Base-by-base conservation (phyloP, 495 filamentous ascomycete genomes). In the Lepidopterella palustris region DNA sequence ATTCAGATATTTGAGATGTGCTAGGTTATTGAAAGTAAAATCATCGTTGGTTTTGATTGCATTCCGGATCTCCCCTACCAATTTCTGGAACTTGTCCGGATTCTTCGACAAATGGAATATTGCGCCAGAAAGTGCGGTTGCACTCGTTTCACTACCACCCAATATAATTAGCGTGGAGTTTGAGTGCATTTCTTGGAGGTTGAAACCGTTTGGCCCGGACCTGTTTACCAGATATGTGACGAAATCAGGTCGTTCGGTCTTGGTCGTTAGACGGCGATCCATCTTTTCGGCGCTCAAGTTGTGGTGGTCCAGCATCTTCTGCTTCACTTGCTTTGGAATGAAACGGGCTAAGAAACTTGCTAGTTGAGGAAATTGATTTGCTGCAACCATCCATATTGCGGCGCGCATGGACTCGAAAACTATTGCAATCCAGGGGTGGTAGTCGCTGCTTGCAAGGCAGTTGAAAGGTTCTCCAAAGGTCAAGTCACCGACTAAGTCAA, bases 161-260 rank as follows among this genome's bases (percentile, higher is more conserved):
- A 50, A 10, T 45, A 63, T 61, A 25, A 67, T 55, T 1, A 58
- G 25, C 2, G 20, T 45, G 18, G 42, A 56, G 40, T 67, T 63
- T 6, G 23, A 25, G 32, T 57, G 25, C 55, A 63, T 56, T 28
- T 67, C 64, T 1, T 42, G 13, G 39, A 42, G 39, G 39, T 9
- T 9, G 20, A 42, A 20, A 15, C 13, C 13, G 13, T 15, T 20
- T 15, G 39, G 20, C 9, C 39, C 63, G 13, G 20, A 2, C 13
- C 39, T 42, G 40, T 72, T 58, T 6, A 72, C 58, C 25, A 76
- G 68, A 57, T 75, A 71, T 0, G 70, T 75, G 53, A 75, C 73
- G 64, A 71, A 53, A 49, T 71, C 66, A 0, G 55, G 59, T n/a
- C 59, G 26, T 6, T 53, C 40, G 2, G 25, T 28, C 18, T 63